These are phyloP conservation scores for Aspergillus funiculosus DNA, from an alignment of 495 filamentous ascomycete genomes.

Conservation along the genomic window DNA sequence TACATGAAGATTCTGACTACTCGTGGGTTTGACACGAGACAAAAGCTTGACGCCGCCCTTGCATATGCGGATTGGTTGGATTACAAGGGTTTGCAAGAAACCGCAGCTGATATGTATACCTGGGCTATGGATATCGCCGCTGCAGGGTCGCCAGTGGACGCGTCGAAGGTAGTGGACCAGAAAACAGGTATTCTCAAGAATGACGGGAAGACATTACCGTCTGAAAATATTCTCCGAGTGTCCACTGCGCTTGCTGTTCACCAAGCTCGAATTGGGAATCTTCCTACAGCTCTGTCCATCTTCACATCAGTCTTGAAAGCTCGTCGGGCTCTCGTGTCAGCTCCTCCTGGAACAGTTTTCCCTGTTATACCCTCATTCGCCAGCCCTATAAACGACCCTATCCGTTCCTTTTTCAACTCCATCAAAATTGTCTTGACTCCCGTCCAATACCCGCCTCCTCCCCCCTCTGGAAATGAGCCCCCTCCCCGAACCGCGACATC, in stretches of 20 bases:
- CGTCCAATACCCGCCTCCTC: conserved; percentile 58
- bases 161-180: conserved; percentile 49
- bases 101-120: conserved; percentile 61
- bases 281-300: conserved; percentile 68
- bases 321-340: conserved; percentile 43
- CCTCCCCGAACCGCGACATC: conserved; percentile 54
- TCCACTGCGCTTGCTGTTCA: conserved; percentile 73
- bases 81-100: conserved; percentile 58
- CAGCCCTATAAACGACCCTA: conserved; percentile 51
- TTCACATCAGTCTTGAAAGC: conserved; percentile 79
- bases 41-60: conserved; percentile 71
- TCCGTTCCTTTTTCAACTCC: conserved; percentile 30
- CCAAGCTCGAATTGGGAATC: conserved; percentile 59
- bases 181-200: conserved; percentile 56
- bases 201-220: conserved; percentile 46
- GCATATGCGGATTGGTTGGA: conserved; percentile 79
- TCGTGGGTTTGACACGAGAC: conserved; percentile 63
- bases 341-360: conserved; percentile 25
- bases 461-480: conserved; percentile 58
- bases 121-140: conserved; percentile 68
- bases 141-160: conserved; percentile 39
- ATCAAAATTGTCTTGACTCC: conserved; percentile 42
- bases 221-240: conserved; percentile 65
- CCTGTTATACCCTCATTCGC: conserved; percentile 48
- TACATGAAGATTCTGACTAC: conserved; percentile 77